Percentiles rank a stretch among this genome's conserved stretches.
Conservation (phyloP, 495 filamentous ascomycete genomes). For the Sordaria brevicollis region DNA sequence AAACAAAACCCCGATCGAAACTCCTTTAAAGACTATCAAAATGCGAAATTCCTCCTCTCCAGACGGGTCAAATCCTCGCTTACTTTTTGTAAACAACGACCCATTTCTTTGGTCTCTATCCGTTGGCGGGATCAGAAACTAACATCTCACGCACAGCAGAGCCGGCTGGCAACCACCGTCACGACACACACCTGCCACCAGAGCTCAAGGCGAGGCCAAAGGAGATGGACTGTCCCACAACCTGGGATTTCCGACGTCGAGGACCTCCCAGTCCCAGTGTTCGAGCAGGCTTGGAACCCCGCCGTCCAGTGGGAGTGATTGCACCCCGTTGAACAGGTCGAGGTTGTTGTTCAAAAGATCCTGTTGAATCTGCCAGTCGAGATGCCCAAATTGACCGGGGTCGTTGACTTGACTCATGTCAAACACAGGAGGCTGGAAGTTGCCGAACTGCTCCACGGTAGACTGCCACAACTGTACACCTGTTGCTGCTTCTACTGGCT, state of each 20-base stretch:
- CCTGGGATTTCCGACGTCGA: constrained; percentile 14
- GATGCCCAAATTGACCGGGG: constrained; percentile 1
- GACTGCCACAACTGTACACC: background rate
- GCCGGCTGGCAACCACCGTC: background rate
- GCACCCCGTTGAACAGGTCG: background rate
- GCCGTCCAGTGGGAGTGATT: constrained; percentile 2
- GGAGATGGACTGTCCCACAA: constrained; percentile 5
- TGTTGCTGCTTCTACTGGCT: background rate
- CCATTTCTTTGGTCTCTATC: background rate
- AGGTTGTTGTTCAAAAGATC: background rate
- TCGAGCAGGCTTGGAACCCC: constrained; percentile 9
- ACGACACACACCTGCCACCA: background rate
- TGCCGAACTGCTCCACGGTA: background rate
- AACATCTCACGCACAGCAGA: background rate
- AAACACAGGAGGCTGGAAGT: background rate
- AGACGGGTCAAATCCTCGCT: background rate
- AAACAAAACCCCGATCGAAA: background rate
- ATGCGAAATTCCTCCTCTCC: background rate
- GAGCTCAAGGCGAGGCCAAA: background rate
- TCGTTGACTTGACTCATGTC: background rate
- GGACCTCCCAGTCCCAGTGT: constrained; percentile 18
- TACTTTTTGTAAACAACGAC: background rate
- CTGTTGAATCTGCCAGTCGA: constrained; percentile 7
- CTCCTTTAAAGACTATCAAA: background rate
- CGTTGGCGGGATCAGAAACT: background rate